Percentiles rank a stretch among this genome's conserved stretches.
Conservation (phyloP, 176 grass and related monocot species). For the Juncus effusus region DNA sequence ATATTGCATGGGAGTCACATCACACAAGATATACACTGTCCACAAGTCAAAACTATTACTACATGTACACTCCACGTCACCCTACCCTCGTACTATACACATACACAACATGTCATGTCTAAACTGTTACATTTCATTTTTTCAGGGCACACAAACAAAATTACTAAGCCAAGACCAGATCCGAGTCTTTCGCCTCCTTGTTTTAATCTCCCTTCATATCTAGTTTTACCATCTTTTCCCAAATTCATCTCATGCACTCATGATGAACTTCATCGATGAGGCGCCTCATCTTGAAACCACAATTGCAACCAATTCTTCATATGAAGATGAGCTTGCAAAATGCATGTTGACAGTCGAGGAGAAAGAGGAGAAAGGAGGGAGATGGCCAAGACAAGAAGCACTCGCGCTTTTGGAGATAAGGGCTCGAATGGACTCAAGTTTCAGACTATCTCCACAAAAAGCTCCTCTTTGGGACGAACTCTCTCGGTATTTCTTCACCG, state of each 20-base stretch:
- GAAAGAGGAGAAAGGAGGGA: constrained; percentile 37
- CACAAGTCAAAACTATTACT: constrained; percentile 6
- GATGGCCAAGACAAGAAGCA: constrained; percentile 87
- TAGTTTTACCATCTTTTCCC: background rate
- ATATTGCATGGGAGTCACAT: background rate
- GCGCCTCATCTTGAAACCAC: background rate
- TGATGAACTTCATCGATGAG: background rate
- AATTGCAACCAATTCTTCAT: background rate
- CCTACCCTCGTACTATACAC: background rate
- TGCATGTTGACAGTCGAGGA: constrained; percentile 22
- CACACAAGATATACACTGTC: constrained; percentile 15
- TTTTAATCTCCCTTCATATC: background rate
- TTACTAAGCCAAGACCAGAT: constrained; percentile 34
- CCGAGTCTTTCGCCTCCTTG: constrained; percentile 32
- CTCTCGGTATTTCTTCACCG: constrained; percentile 48
- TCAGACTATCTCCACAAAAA: constrained; percentile 71
- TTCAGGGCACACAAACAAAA: background rate
- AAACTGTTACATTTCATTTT: constrained; percentile 6
- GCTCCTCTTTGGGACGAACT: constrained; percentile 82
- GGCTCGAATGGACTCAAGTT: constrained; percentile 64
- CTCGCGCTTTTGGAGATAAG: constrained; percentile 81
- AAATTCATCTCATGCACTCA: constrained; percentile 2
- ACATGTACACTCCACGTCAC: background rate
- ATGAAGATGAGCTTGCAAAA: background rate
- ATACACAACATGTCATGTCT: constrained; percentile 10